Percentiles rank a stretch among this genome's conserved stretches.
Evolutionary conservation across 164 flowering plant species (phyloP).

Genomic region (Umbilicus rupestris): DNA sequence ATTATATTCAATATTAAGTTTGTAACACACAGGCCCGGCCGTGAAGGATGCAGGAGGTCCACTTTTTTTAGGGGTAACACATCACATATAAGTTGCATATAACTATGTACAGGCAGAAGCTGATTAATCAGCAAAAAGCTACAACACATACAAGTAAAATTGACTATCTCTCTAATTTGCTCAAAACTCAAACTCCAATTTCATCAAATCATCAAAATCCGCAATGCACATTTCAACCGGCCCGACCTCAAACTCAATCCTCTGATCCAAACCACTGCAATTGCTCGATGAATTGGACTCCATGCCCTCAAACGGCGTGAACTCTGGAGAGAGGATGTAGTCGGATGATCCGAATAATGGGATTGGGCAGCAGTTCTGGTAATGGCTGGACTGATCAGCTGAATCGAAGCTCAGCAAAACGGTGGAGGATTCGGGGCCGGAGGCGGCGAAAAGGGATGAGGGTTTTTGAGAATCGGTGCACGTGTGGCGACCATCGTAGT

Average conservation of each 20-base stretch:
- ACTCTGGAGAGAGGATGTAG: neutral
- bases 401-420: neutral
- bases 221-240: neutral
- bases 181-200: neutral
- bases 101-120: too few relatives aligned
- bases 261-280: conserved; percentile 1
- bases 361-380: neutral
- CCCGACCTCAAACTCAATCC: neutral
- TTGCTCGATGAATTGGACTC: neutral
- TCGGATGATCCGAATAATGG: neutral
- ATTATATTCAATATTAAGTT: too few relatives aligned
- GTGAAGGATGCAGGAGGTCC: too few relatives aligned
- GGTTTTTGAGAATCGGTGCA: conserved; percentile 20
- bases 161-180: neutral
- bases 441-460: neutral
- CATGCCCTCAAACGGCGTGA: neutral
- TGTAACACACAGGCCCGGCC: too few relatives aligned
- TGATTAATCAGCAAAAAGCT: too few relatives aligned
- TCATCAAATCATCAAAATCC: neutral
- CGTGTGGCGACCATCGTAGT: conserved; percentile 49
- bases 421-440: neutral
- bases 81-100: too few relatives aligned
- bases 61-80: too few relatives aligned
- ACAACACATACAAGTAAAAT: neutral
- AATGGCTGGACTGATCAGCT: neutral